Conservation (phyloP, 2,329 filamentous ascomycete species). For the Paradendryphiella salina region DNA sequence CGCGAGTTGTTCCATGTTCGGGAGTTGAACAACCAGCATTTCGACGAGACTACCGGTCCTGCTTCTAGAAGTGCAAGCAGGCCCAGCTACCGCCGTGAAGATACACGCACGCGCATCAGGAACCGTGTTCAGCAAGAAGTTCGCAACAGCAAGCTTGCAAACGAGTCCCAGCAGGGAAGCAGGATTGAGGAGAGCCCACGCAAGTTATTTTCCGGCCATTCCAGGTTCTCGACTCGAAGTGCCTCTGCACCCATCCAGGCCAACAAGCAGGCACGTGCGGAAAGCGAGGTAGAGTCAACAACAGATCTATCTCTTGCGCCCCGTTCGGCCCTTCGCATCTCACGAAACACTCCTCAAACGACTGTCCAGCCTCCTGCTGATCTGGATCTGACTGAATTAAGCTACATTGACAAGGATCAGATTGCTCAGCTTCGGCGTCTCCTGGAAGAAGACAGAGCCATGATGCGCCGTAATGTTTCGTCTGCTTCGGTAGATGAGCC, state of each 20-base stretch:
- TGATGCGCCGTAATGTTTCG: conserved; percentile 41
- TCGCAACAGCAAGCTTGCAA: conserved; percentile 36
- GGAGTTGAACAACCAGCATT: conserved; percentile 29
- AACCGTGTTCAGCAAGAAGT: conserved; percentile 42
- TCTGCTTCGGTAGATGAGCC: conserved; percentile 31
- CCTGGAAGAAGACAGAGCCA: conserved; percentile 59
- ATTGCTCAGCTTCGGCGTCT: conserved; percentile 59
- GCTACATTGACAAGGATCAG: conserved; percentile 57
- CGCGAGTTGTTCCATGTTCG: conserved; percentile 2
- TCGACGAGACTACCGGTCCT: conserved; percentile 9
- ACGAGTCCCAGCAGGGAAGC: conserved; percentile 23
- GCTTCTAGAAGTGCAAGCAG: conserved; percentile 24
- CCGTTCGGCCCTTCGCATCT: conserved; percentile 34
- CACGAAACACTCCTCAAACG: conserved; percentile 26
- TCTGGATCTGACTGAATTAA: conserved; percentile 56
- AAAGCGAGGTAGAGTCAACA: conserved; percentile 46
- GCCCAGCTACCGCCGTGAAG: conserved; percentile 37
- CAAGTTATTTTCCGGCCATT: conserved; percentile 32
- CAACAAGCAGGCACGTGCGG: conserved; percentile 27
- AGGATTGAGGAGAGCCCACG: conserved; percentile 26
- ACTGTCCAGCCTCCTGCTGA: conserved; percentile 36
- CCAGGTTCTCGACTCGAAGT: conserved; percentile 31
- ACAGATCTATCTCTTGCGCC: conserved; percentile 47
- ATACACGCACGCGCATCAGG: conserved; percentile 40
- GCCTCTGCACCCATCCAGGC: conserved; percentile 38